A percentile compares a stretch with the other conserved stretches of the same genome.
Conservation (phyloP, 2,329 filamentous ascomycete genomes). For the Talaromyces sp. region DNA sequence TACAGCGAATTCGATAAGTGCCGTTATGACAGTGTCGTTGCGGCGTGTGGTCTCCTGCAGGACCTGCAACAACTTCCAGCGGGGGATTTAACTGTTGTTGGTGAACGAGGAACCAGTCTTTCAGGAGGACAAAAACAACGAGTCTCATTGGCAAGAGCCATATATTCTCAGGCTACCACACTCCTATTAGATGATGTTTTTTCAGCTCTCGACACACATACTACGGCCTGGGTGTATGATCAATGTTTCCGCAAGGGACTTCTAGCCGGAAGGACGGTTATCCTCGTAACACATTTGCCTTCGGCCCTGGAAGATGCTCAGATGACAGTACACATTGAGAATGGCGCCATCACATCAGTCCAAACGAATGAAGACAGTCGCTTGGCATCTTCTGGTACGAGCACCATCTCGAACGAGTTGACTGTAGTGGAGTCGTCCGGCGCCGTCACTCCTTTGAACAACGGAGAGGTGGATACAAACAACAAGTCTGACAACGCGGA, state of each 20-base stretch:
- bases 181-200: conserved; percentile 86
- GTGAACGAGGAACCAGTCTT: conserved; percentile 63
- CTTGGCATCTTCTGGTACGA: conserved; percentile 9
- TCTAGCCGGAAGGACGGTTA: conserved; percentile 52
- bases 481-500: background rate
- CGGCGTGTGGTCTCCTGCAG: conserved; percentile 56
- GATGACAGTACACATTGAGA: conserved; percentile 22
- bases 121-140: conserved; percentile 85
- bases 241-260: conserved; percentile 56
- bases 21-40: conserved; percentile 58
- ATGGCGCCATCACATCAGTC: conserved; percentile 22
- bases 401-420: conserved; percentile 9
- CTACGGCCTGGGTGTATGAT: conserved; percentile 54
- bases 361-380: conserved; percentile 15
- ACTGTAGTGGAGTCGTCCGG: conserved; percentile 7
- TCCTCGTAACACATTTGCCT: conserved; percentile 53
- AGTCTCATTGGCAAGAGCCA: conserved; percentile 73
- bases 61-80: conserved; percentile 56
- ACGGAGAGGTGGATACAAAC: background rate
- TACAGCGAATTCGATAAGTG: conserved; percentile 53
- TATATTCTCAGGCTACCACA: conserved; percentile 70
- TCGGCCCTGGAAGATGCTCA: conserved; percentile 26
- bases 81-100: conserved; percentile 65
- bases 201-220: conserved; percentile 73
- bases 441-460: background rate